phyloP scores from a whole-genome alignment of 2,329 filamentous ascomycete genomes.

The Chalaropsis ovoidea region DNA sequence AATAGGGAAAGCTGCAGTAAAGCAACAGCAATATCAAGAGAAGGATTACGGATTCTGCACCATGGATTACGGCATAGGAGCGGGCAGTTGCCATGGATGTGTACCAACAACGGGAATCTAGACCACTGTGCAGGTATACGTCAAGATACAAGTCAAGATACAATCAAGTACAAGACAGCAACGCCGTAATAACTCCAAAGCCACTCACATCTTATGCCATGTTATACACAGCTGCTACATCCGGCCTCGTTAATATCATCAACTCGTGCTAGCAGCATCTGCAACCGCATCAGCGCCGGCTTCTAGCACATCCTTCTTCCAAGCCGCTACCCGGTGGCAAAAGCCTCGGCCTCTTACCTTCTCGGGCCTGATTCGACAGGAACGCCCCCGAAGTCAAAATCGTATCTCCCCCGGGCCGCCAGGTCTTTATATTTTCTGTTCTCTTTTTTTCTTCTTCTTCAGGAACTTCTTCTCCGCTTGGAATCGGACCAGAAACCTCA shows the following conservation, averaged over 20 bases:
- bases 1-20: not conserved
- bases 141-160: not conserved
- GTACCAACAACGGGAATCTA: not conserved
- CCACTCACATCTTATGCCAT: not conserved
- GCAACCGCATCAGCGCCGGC: not conserved
- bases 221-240: not conserved
- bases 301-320: not conserved
- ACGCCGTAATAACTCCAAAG: not conserved
- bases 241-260: not conserved
- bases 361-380: not conserved
- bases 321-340: not conserved
- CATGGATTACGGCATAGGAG: not conserved
- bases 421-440: too few species aligned
- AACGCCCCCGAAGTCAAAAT: not conserved
- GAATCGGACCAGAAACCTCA: not conserved
- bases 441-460: not conserved
- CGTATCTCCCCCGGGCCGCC: too few species aligned
- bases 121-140: not conserved
- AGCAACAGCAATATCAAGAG: not conserved
- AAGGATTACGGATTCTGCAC: not conserved
- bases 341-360: not conserved
- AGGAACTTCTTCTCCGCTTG: not conserved
- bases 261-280: not conserved
- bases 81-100: not conserved
- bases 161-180: not conserved